Conservation (phyloP, 2,329 filamentous ascomycete genomes). For the Ophiostoma angusticollis region DNA sequence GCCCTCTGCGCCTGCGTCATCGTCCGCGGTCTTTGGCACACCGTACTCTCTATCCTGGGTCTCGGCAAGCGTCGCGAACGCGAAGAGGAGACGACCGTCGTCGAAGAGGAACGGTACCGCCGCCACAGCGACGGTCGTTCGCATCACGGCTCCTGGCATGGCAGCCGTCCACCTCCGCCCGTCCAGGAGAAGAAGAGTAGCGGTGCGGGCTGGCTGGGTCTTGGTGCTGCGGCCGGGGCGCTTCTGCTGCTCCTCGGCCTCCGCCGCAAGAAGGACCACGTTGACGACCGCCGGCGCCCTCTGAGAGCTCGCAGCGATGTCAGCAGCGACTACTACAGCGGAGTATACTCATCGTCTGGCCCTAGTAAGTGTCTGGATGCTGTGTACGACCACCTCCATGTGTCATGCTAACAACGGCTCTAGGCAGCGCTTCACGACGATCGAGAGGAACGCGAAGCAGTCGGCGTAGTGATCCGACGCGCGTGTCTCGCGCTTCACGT, state of each 20-base stretch:
- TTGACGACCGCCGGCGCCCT: constrained; percentile 29
- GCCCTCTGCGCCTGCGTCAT: constrained; percentile 67
- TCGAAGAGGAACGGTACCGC: constrained; percentile 47
- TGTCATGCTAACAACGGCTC: constrained; percentile 13
- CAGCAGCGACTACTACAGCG: constrained; percentile 40
- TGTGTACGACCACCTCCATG: no score
- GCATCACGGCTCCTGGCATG: constrained; percentile 45
- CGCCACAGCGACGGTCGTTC: constrained; percentile 38
- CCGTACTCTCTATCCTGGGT: constrained; percentile 47
- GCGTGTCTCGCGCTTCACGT: constrained; percentile 16
- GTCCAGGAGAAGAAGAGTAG: constrained; percentile 36
- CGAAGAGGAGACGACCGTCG: constrained; percentile 32
- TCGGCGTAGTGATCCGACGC: constrained; percentile 18
- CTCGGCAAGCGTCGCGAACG: constrained; percentile 38
- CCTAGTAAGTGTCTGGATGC: constrained; percentile 43
- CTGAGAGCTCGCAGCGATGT: constrained; percentile 29
- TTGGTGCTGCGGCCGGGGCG: constrained; percentile 38
- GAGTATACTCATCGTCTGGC: constrained; percentile 33
- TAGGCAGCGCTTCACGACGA: constrained; percentile 27
- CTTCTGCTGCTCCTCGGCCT: constrained; percentile 42
- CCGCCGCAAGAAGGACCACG: constrained; percentile 35
- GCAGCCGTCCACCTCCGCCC: constrained; percentile 22
- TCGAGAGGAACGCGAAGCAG: constrained; percentile 14
- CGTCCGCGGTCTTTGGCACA: constrained; percentile 47
- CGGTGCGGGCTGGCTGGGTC: constrained; percentile 39